Conservation (phyloP, 2,329 filamentous ascomycete genomes). For the Aspergillus sergii region DNA sequence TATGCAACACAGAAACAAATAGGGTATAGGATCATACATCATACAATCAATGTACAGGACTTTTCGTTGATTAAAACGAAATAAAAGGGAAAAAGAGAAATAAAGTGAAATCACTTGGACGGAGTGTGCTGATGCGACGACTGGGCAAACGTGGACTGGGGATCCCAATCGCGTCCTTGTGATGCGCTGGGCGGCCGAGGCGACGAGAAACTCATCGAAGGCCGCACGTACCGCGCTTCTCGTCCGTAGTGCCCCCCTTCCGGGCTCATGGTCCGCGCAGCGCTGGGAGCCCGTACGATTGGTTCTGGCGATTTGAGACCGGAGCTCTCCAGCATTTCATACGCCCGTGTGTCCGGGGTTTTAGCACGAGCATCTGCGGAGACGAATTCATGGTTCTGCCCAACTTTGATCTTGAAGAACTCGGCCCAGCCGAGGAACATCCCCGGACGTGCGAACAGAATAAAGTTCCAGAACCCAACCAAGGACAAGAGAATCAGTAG, state of each 20-base stretch:
- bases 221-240: conserved; percentile 51
- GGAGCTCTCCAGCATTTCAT: conserved; percentile 70
- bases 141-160: conserved; percentile 38
- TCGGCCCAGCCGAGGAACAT: conserved; percentile 85
- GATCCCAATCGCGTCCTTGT: conserved; percentile 39
- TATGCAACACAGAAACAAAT: neutral
- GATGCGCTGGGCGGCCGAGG: conserved; percentile 46
- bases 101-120: neutral
- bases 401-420: conserved; percentile 55
- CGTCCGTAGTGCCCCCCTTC: conserved; percentile 38
- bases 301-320: conserved; percentile 38
- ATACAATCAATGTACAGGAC: conserved; percentile 6
- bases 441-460: conserved; percentile 80
- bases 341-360: conserved; percentile 68
- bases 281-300: conserved; percentile 28
- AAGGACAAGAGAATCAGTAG: conserved; percentile 81
- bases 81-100: neutral
- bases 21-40: conserved; percentile 12
- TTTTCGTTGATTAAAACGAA: conserved; percentile 4
- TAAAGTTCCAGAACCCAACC: conserved; percentile 81
- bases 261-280: conserved; percentile 20
- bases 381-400: conserved; percentile 74
- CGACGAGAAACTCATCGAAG: conserved; percentile 52
- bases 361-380: conserved; percentile 75
- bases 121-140: conserved; percentile 3